phyloP scores from a whole-genome alignment of 2,329 filamentous ascomycete species.

The Decorospora gaudefroyi region DNA sequence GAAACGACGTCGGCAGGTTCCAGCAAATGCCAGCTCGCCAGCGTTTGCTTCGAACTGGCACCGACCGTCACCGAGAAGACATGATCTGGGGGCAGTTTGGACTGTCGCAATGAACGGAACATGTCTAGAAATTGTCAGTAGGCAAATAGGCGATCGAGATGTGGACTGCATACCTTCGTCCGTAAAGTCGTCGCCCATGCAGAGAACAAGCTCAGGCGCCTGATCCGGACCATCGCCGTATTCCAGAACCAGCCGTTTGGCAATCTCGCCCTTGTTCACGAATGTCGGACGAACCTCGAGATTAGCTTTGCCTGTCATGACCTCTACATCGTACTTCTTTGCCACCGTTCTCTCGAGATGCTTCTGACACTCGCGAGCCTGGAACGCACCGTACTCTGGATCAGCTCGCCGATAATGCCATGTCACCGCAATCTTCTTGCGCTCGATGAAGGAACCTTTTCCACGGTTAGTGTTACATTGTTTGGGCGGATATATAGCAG shows the following conservation, averaged over 20 bases:
- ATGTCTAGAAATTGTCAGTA: conserved; percentile 58
- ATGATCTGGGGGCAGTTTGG: conserved; percentile 63
- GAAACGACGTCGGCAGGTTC: conserved; percentile 89
- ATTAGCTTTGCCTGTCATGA: conserved; percentile 97
- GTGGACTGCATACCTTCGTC: conserved; percentile 73
- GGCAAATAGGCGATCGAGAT: neutral
- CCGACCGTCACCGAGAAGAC: conserved; percentile 93
- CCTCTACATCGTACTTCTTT: conserved; percentile 85
- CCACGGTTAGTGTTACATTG: conserved; percentile 17
- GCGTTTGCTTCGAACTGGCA: conserved; percentile 86
- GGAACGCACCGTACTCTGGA: conserved; percentile 78
- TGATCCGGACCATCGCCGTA: conserved; percentile 64
- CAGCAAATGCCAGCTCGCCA: conserved; percentile 86
- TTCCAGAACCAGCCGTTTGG: conserved; percentile 75
- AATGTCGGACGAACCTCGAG: conserved; percentile 95
- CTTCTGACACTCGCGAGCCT: conserved; percentile 79
- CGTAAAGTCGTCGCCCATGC: conserved; percentile 92
- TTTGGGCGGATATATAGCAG: too few relatives aligned
- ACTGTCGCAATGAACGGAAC: conserved; percentile 76
- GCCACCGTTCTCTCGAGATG: conserved; percentile 77
- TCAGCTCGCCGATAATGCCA: conserved; percentile 97
- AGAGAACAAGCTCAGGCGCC: conserved; percentile 82
- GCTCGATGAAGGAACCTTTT: conserved; percentile 84
- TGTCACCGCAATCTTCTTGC: conserved; percentile 90
- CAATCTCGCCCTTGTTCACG: conserved; percentile 98